Conservation (phyloP, 2,329 filamentous ascomycete genomes). For the Colletotrichum sp. region DNA sequence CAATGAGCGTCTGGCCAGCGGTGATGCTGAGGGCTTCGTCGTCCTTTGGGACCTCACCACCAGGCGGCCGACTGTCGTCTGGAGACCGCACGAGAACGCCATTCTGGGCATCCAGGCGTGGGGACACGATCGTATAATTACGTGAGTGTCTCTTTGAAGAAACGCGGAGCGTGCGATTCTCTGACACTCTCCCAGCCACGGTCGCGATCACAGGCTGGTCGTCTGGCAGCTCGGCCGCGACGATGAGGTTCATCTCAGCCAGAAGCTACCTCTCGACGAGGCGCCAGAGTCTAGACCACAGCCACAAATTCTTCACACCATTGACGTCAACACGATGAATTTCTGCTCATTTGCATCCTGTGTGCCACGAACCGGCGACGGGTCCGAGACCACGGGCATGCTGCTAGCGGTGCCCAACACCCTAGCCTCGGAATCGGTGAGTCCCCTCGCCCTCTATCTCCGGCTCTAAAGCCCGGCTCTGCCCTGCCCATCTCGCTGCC, state of each 20-base stretch:
- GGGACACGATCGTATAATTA: constrained; percentile 77
- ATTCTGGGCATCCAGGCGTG: constrained; percentile 79
- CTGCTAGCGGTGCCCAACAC: constrained; percentile 84
- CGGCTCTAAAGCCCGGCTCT: constrained; percentile 4
- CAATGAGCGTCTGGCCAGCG: constrained; percentile 82
- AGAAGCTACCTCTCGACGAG: constrained; percentile 72
- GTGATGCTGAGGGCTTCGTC: constrained; percentile 89
- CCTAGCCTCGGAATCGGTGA: constrained; percentile 71
- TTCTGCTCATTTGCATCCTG: constrained; percentile 86
- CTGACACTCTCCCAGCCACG: constrained; percentile 66
- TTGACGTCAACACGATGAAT: constrained; percentile 92
- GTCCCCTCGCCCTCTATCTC: constrained; percentile 24
- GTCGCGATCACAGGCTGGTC: constrained; percentile 83
- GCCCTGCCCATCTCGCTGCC: not conserved
- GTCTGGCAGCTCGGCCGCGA: constrained; percentile 76
- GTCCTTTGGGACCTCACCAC: constrained; percentile 84
- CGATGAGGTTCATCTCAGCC: constrained; percentile 71
- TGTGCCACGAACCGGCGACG: constrained; percentile 6
- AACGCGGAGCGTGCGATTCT: not conserved
- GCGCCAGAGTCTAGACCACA: constrained; percentile 54
- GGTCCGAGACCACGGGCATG: constrained; percentile 31
- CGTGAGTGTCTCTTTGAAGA: constrained; percentile 61
- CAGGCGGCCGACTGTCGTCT: constrained; percentile 82
- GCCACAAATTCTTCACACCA: constrained; percentile 85
- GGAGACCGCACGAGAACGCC: constrained; percentile 81